phyloP scores from a whole-genome alignment of 768 basidiomycete genomes.

The Bullera alba region DNA sequence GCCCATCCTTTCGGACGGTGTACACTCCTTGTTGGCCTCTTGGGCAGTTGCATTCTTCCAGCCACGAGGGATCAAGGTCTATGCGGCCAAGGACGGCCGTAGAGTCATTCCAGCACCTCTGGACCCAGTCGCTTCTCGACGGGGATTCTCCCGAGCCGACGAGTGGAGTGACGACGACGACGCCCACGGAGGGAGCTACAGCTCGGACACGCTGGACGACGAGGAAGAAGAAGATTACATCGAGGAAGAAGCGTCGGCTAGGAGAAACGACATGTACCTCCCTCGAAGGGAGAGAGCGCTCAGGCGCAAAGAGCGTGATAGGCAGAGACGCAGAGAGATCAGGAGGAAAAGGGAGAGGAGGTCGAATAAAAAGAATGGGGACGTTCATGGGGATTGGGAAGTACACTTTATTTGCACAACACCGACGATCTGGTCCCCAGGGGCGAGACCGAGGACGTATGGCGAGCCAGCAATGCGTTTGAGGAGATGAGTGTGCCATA shows the following conservation, averaged over 20 bases:
- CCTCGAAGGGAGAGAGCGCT: constrained; percentile 27
- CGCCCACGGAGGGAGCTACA: no score
- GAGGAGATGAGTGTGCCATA: constrained; percentile 15
- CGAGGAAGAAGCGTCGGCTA: constrained; percentile 19
- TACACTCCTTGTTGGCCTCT: constrained; percentile 31
- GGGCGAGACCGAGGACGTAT: constrained; percentile 35
- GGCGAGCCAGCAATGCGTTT: constrained; percentile 31
- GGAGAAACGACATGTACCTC: constrained; percentile 29
- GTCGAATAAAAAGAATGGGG: constrained; percentile 2
- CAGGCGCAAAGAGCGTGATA: constrained; percentile 17
- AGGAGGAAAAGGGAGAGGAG: constrained; percentile 8
- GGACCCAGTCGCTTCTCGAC: constrained; percentile 11
- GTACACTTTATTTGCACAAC: constrained; percentile 30
- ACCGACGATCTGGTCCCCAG: constrained; percentile 35
- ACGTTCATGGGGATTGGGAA: constrained; percentile 32
- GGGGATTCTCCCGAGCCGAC: constrained; percentile 17
- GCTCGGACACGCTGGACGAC: constrained; percentile 6
- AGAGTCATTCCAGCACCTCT: constrained; percentile 26
- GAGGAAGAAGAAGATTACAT: not conserved
- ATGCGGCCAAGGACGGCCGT: constrained; percentile 27
- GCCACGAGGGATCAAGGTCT: constrained; percentile 35
- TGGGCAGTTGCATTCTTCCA: constrained; percentile 40
- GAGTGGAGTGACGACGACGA: constrained; percentile 29
- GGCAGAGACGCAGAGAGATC: constrained; percentile 20
- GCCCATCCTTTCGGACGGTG: constrained; percentile 23